Percentiles rank a stretch among this genome's conserved stretches.
Conservation (phyloP, 139 green algal genomes). For the Picochlorum sp. region DNA sequence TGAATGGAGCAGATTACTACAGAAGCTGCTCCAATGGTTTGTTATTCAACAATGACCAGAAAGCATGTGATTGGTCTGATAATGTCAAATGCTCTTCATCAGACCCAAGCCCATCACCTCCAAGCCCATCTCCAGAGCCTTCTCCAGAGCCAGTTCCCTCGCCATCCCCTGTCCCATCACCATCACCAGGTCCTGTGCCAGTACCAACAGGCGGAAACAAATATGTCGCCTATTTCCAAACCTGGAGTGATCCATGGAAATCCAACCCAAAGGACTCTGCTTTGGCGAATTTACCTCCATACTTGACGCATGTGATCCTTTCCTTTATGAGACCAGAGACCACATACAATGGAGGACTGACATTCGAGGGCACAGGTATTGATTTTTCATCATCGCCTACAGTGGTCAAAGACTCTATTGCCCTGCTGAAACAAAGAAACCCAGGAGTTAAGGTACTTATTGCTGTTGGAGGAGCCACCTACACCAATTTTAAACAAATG, state of each 20-base stretch:
- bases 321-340: constrained; percentile 34
- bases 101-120: not conserved
- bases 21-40: not conserved
- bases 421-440: constrained; percentile 26
- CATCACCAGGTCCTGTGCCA: not conserved
- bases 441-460: constrained; percentile 36
- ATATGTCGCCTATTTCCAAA: constrained; percentile 32
- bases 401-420: constrained; percentile 27
- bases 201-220: not conserved
- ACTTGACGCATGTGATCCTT: constrained; percentile 30
- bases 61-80: not conserved
- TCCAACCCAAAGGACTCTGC: not conserved
- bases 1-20: not conserved
- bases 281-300: constrained; percentile 31
- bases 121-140: constrained; percentile 6
- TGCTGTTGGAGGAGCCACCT: constrained; percentile 33
- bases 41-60: constrained; percentile 2
- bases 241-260: constrained; percentile 21
- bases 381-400: constrained; percentile 21
- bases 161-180: not conserved
- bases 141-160: not conserved
- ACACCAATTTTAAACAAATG: constrained; percentile 21
- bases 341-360: constrained; percentile 28
- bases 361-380: constrained; percentile 25
- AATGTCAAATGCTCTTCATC: not conserved